Evolutionary conservation across 139 green algal species (phyloP), one percentile per base, ranked within the genome.

Genomic region (Chlamydomonas sp.): DNA sequence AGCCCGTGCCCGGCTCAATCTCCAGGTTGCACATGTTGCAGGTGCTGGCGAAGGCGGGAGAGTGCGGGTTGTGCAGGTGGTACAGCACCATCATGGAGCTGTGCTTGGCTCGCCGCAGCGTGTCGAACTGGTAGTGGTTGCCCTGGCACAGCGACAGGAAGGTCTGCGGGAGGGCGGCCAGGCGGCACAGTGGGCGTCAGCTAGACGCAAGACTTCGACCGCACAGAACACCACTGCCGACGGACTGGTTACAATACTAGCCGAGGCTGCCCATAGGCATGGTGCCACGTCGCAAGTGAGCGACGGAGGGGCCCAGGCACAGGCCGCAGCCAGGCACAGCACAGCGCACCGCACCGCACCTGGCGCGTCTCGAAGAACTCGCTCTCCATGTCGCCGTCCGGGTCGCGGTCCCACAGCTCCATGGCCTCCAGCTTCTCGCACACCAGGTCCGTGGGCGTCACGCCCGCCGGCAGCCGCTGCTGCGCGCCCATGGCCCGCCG

Each of bases 41-140:
- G 58, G 93, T 97, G 90, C 83, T 94, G 79, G 95, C 89, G 67
- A 93, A 92, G 8, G 90, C 87, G 18, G 92, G 93, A 7, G 90
- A 91, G 16, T 89, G 61, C 66, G 98, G 98, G 94, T 99, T 99
- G 97, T 99, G 97, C 88, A 99, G 90, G 94, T 99, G 98, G 95
- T 99, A 99, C 61, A 99, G 93, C 84, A 99, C 96, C 98, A 99
- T 99, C 96, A 99, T 99, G 92, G 92, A 96, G 72, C 93, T 97
- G 95, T 99, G 98, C 95, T 99, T 99, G 83, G 98, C 97, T 72
- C 98, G 96, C 57, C 98, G 97, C 88, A 99, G 88, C 57, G 93
- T 97, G 96, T 99, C 98, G 88, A 99, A 99, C 96, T 99, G 98
- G 92, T 98, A 99, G 96, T 99, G 98, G 93, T 99, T 99, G 91